Evolutionary conservation across 495 filamentous ascomycete species (phyloP), one percentile per base, ranked within the genome.

Genomic region (Letharia lupina): DNA sequence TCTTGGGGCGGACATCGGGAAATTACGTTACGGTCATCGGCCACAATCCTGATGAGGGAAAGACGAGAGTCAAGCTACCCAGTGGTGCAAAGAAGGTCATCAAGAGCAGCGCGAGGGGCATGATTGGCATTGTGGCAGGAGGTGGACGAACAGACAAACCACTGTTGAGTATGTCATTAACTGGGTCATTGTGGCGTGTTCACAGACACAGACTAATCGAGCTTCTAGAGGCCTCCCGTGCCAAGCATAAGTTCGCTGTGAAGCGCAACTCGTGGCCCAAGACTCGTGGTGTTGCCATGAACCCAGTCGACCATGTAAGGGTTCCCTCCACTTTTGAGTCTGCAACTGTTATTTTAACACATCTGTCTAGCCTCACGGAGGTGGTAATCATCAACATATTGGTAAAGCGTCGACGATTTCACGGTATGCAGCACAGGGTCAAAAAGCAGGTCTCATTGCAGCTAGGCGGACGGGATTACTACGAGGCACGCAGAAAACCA

Each of bases 251-350:
- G 89, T 98, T 96, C 84, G 91, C 91, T 71, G 94, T 96, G 83
- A 99, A 99, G 91, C 90, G 95, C 77, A 98, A 98, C 90, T 91
- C 86, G 75, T 98, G 95, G 94, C 94, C 95, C 79, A 98, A 95
- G 90, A 99, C 94, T 86, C 93, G 94, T 91, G 94, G 94, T 95
- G 94, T 99, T 86, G 94, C 94, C 79, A 99, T 99, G 94, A 99
- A 99, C 83, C 94, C 94, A 70, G 94, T 98, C 73, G 94, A 98
- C 83, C 94, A 98, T 89, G 85, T 88, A 86, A 81, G 85, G 65
- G 68, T 63, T 52, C 37, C 50, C n/a, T 64, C 59, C 54, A 33
- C 16, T 23, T 23, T 61, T 42, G 59, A 23, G 57, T 11, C 0
- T 54, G 35, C 4, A 56, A 62, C 31, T 16, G 10, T 28, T 47